These are phyloP conservation scores for Xylaria sp. DNA, from an alignment of 2,329 filamentous ascomycete species.

Conservation along the genomic window DNA sequence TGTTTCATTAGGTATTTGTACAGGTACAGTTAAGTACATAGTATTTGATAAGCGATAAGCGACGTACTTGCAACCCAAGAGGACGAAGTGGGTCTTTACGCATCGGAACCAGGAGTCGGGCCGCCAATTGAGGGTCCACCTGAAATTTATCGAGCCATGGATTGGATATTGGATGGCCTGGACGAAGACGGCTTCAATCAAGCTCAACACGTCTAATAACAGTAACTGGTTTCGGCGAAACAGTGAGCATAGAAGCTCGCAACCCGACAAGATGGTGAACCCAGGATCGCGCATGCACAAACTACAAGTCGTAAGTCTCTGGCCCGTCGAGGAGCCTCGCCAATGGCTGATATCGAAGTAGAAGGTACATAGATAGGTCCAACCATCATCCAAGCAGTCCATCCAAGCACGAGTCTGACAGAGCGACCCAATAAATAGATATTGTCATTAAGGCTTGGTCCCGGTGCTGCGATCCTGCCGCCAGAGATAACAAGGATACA, in stretches of 20 bases:
- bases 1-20: background rate
- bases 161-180: background rate
- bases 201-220: slow-evolving; percentile 10
- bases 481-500: slow-evolving; percentile 79
- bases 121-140: slow-evolving; percentile 34
- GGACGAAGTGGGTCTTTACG: slow-evolving; percentile 11
- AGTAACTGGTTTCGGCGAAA: slow-evolving; percentile 20
- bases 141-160: slow-evolving; percentile 37
- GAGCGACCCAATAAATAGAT: slow-evolving; percentile 42
- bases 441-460: slow-evolving; percentile 73
- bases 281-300: slow-evolving; percentile 51
- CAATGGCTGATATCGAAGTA: slow-evolving; percentile 43
- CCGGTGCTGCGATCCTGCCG: slow-evolving; percentile 84
- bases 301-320: slow-evolving; percentile 47
- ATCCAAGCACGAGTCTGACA: slow-evolving; percentile 19
- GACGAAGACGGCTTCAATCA: slow-evolving; percentile 8
- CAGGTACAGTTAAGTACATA: background rate
- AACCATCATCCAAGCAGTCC: background rate
- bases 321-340: background rate
- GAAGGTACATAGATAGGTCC: slow-evolving; percentile 46
- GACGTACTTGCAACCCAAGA: background rate
- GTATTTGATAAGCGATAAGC: background rate
- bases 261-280: slow-evolving; percentile 50
- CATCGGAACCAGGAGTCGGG: slow-evolving; percentile 25
- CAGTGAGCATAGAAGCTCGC: slow-evolving; percentile 43